These are phyloP conservation scores for Umbelopsis sp. DNA, from an alignment of 192 early-diverging fungal genomes.

Conservation along the genomic window DNA sequence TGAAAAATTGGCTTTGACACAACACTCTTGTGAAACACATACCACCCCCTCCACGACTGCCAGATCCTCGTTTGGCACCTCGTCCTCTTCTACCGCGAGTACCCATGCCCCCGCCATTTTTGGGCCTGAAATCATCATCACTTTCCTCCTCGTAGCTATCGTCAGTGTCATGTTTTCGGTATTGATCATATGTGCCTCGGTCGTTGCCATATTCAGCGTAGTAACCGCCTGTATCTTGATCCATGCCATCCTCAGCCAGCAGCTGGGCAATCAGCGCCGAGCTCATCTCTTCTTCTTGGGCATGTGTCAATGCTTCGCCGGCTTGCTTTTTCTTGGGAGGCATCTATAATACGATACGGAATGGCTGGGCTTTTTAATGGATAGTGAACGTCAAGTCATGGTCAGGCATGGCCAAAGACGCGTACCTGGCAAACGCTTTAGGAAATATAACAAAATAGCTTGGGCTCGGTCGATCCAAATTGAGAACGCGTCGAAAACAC, in stretches of 20 bases:
- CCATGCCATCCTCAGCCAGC: constrained; percentile 69
- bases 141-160: constrained; percentile 56
- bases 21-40: neutral
- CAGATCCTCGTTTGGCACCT: constrained; percentile 22
- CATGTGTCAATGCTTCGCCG: constrained; percentile 52
- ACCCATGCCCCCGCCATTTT: constrained; percentile 25
- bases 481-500: too few species aligned
- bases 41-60: constrained; percentile 4
- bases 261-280: constrained; percentile 80
- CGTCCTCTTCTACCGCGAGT: constrained; percentile 31
- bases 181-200: constrained; percentile 38
- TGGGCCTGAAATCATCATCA: constrained; percentile 52
- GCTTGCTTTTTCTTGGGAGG: constrained; percentile 2
- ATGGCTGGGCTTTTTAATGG: neutral
- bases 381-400: too few species aligned
- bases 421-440: too few species aligned
- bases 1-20: too few species aligned
- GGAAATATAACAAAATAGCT: too few species aligned
- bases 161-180: constrained; percentile 40
- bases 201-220: constrained; percentile 66
- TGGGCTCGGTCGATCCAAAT: too few species aligned
- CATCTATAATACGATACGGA: neutral
- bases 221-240: constrained; percentile 46
- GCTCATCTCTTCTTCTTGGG: constrained; percentile 81
- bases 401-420: too few species aligned